Base-by-base conservation (phyloP, 108 stramenopile species). In the Cafeteria roenbergensis region DNA sequence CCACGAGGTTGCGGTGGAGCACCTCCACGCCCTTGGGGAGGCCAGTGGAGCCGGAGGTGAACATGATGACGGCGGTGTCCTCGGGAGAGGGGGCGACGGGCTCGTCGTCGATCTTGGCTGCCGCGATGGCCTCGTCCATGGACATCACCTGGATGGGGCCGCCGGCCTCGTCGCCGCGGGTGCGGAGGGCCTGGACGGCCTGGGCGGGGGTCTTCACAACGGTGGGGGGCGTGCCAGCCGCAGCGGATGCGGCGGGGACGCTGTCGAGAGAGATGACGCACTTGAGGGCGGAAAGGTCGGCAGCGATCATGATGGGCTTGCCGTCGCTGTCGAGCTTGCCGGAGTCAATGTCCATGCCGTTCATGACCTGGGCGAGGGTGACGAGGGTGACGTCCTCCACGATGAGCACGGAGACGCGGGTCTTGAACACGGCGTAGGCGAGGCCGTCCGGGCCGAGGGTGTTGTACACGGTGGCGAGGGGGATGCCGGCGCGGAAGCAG, bases 1-100 rank as follows among this genome's bases (percentile, higher is more conserved):
- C 89, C 25, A 90, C 71, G 50, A 92, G 72, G 71, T 87, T 84
- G 30, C 63, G 55, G 77, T 97, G 95, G 22, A 80, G 84, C 42
- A 93, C 83, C 63, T 92, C 86, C 1, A 94, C 94, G 63, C 94
- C 96, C 86, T 98, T 98, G 20, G 96, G 94, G 66, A 93, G 88
- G 63, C 89, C 89, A 9, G 82, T 84, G 1, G 81, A 80, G 50
- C 92, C 92, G 55, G 85, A 86, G 2, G 94, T 97, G 81, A 91
- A 97, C 88, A 95, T 92, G 71, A 97, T 86, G 6, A 93, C 88
- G 57, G 92, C 93, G 61, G 76, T 76, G 37, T 86, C 79, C 52
- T 87, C 85, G 42, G 86, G 72, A 27, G 72, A 75, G 34, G 90
- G 90, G 3, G 20, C 28, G 3, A 30, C 33, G 36, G 26, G 6